These are phyloP conservation scores for Naegleria fowleri DNA, from an alignment of 208 protist genomes.

Conservation along the genomic window DNA sequence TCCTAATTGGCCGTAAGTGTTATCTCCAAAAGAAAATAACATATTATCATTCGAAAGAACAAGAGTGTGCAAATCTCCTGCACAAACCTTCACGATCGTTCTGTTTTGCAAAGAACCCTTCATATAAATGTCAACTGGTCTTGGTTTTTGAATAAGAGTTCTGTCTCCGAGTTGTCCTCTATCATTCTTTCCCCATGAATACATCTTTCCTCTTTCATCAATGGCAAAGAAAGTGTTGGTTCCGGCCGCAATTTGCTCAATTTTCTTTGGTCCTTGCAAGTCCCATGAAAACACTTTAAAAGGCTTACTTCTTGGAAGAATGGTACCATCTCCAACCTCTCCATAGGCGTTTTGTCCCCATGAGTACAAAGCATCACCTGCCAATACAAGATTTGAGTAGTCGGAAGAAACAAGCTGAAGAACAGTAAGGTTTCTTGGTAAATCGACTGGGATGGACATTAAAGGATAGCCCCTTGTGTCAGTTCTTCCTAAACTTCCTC, in stretches of 20 bases:
- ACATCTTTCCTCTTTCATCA: not conserved
- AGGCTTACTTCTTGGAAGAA: not conserved
- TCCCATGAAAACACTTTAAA: not conserved
- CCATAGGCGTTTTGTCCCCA: not conserved
- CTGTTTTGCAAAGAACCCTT: not conserved
- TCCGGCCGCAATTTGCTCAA: not conserved
- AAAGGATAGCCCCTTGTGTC: not conserved
- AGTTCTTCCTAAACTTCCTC: not conserved
- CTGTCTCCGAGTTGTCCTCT: constrained; percentile 14
- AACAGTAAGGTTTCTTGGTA: not conserved
- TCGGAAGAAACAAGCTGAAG: not conserved
- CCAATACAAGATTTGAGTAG: not conserved
- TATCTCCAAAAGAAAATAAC: not conserved
- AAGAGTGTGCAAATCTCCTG: not conserved
- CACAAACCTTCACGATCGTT: not conserved
- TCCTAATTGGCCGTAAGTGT: constrained; percentile 1
- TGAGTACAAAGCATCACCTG: not conserved
- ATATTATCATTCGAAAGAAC: not conserved
- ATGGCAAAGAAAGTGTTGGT: not conserved
- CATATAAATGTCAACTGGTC: not conserved
- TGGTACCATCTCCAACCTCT: constrained; percentile 3
- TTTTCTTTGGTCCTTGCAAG: not conserved
- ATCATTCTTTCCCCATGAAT: constrained; percentile 3
- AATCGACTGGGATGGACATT: not conserved
- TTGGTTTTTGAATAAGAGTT: not conserved